These are phyloP conservation scores for Porphyridium purpureum DNA, from an alignment of 23 red algal species.

Conservation along the genomic window DNA sequence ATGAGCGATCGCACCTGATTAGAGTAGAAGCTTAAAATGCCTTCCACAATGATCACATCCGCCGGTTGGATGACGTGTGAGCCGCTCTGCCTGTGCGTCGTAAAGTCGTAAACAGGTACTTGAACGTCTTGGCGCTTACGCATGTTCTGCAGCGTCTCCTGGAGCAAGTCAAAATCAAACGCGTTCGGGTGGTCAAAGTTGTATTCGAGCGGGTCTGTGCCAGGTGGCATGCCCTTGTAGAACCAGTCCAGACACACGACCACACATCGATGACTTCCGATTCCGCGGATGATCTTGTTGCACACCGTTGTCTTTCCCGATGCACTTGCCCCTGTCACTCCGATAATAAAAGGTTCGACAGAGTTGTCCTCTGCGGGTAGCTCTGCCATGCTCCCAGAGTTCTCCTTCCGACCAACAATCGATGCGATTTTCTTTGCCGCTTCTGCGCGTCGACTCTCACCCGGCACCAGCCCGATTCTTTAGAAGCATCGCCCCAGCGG, in stretches of 20 bases:
- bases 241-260: constrained; percentile 87
- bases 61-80: constrained; percentile 25
- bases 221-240: constrained; percentile 67
- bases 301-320: constrained; percentile 94
- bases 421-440: no score
- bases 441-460: no score
- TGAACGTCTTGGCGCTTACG: constrained; percentile 11
- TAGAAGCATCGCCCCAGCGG: no score
- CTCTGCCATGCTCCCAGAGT: no score
- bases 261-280: constrained; percentile 73
- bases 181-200: constrained; percentile 96
- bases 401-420: no score
- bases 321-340: constrained; percentile 77
- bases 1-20: constrained; percentile 53
- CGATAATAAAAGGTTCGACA: constrained; percentile 96
- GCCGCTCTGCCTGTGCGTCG: constrained; percentile 12
- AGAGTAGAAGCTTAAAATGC: constrained; percentile 90
- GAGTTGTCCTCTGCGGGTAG: no score
- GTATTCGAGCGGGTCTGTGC: constrained; percentile 18
- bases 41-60: constrained; percentile 97
- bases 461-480: no score
- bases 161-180: constrained; percentile 81
- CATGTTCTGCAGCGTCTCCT: constrained; percentile 37
- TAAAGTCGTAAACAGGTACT: constrained; percentile 87
- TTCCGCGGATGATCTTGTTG: constrained; percentile 62